Evolutionary conservation across 2,329 filamentous ascomycete species (phyloP).

Genomic region (Cordyceps sp.): DNA sequence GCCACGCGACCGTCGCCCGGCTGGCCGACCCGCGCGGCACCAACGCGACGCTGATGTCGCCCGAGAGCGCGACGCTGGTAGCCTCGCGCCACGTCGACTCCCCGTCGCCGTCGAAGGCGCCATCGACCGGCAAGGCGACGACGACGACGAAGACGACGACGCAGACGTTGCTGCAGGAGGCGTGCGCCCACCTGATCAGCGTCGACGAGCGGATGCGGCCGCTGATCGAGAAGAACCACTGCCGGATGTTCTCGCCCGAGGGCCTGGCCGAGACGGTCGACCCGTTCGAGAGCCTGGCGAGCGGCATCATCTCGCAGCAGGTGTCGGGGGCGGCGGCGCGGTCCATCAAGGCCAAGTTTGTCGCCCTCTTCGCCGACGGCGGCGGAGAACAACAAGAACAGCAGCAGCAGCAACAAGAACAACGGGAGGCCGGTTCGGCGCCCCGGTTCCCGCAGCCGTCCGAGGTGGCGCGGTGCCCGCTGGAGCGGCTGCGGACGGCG

Average conservation of each 20-base stretch:
- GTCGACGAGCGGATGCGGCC: conserved; percentile 57
- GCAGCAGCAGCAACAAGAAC: too few relatives aligned
- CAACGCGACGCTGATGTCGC: conserved; percentile 57
- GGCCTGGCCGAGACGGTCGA: conserved; percentile 75
- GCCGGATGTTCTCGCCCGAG: conserved; percentile 62
- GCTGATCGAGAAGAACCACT: conserved; percentile 59
- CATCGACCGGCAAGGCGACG: conserved; percentile 30
- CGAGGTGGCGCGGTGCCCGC: conserved; percentile 45
- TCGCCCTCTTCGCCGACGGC: conserved; percentile 46
- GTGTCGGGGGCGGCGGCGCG: conserved; percentile 84
- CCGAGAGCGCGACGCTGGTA: conserved; percentile 48
- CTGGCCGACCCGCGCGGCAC: conserved; percentile 47
- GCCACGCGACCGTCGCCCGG: conserved; percentile 26
- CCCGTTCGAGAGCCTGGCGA: conserved; percentile 69
- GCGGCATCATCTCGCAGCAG: conserved; percentile 90
- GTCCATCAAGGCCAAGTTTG: conserved; percentile 75
- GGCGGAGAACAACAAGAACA: too few relatives aligned
- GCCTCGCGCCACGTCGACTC: conserved; percentile 28
- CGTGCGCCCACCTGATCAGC: conserved; percentile 54
- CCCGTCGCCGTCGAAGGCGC: conserved; percentile 28
- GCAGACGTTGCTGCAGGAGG: conserved; percentile 56
- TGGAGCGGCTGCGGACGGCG: conserved; percentile 60
- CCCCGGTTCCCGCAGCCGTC: conserved; percentile 57
- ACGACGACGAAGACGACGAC: conserved; percentile 51
- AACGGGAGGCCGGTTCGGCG: too few relatives aligned